A percentile compares a stretch with the other conserved stretches of the same genome.
These are phyloP conservation scores for Conticribra guillardii DNA, from an alignment of 108 stramenopile genomes.

Conservation along the genomic window DNA sequence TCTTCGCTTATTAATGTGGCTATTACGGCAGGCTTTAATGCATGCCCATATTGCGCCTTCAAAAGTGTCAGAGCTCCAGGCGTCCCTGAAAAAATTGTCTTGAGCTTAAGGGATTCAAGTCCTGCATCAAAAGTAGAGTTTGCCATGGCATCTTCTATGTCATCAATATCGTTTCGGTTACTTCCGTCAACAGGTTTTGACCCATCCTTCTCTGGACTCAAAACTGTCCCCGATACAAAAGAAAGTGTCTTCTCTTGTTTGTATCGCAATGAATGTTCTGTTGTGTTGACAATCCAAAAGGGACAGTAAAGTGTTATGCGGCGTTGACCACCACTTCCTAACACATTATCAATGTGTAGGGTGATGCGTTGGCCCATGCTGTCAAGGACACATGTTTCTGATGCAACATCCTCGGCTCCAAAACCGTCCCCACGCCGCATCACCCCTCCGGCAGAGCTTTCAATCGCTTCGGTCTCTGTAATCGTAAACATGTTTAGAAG, in stretches of 20 bases:
- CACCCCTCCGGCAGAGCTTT: constrained; percentile 8
- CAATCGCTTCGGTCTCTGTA: constrained; percentile 21
- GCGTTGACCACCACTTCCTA: constrained; percentile 92
- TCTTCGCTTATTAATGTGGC: constrained; percentile 68
- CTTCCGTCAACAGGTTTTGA: constrained; percentile 70
- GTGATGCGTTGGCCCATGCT: constrained; percentile 84
- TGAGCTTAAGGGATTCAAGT: constrained; percentile 24
- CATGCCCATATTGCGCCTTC: constrained; percentile 24
- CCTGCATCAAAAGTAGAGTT: constrained; percentile 5
- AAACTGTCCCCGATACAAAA: constrained; percentile 78
- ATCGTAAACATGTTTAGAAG: not conserved
- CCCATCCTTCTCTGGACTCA: constrained; percentile 49
- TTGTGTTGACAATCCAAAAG: constrained; percentile 92
- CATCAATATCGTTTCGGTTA: constrained; percentile 55
- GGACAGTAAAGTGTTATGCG: constrained; percentile 87
- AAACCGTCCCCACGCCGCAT: constrained; percentile 48
- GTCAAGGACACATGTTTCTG: constrained; percentile 84
- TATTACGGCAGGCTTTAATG: constrained; percentile 42
- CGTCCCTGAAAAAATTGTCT: constrained; percentile 78
- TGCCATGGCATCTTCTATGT: constrained; percentile 13
- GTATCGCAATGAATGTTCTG: constrained; percentile 85
- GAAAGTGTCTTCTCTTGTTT: constrained; percentile 77
- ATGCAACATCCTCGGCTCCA: constrained; percentile 65
- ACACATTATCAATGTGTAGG: constrained; percentile 84
- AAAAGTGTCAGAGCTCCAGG: constrained; percentile 70